Evolutionary conservation across 2,329 filamentous ascomycete genomes (phyloP), one percentile per base, ranked within the genome.

Genomic region (Anthostomella pinea): DNA sequence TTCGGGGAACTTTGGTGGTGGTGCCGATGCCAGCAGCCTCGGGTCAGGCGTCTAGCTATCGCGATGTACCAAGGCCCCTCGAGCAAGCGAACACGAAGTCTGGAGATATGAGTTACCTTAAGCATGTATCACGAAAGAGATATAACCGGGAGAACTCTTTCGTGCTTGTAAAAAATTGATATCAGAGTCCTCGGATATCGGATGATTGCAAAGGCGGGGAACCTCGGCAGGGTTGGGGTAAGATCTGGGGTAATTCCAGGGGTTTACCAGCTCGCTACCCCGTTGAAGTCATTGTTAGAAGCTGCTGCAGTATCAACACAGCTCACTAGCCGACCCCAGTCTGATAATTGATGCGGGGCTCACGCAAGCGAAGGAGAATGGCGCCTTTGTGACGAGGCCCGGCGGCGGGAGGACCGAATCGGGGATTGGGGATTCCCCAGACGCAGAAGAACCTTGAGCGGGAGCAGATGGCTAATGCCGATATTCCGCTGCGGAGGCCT

Each of bases 311-410:
- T 11, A 11, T 11, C 21, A 7, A 22, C 21, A 7, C 7, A 22
- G 21, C 7, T 22, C 7, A 11, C 7, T 11, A 22, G 11, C 7
- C 11, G 21, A 11, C 21, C 21, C 7, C 7, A 22, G 21, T 22
- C 21, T 22, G 7, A 7, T 22, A 11, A 91, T 95, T 49, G 67
- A 79, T 51, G 95, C 89, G 0, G 71, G 89, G 3, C 65, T 95
- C 50, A 95, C 89, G 8, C 84, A 81, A 8, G 84, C 85, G 5
- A 95, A 94, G 71, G 89, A 95, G 64, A 78, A 80, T 13, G 88
- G 88, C 11, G 87, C 82, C 0, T 93, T 88, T 49, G 77, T 91
- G 14, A 80, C 79, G 14, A 85, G 83, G 0, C 80, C 87, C 0
- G 83, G 83, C 51, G 88, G 88, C 3, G 75, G 83, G 56, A 85